A percentile compares a stretch with the other conserved stretches of the same genome.
Evolutionary conservation across 2,329 filamentous ascomycete genomes (phyloP).

Genomic region (Claviceps sp.): DNA sequence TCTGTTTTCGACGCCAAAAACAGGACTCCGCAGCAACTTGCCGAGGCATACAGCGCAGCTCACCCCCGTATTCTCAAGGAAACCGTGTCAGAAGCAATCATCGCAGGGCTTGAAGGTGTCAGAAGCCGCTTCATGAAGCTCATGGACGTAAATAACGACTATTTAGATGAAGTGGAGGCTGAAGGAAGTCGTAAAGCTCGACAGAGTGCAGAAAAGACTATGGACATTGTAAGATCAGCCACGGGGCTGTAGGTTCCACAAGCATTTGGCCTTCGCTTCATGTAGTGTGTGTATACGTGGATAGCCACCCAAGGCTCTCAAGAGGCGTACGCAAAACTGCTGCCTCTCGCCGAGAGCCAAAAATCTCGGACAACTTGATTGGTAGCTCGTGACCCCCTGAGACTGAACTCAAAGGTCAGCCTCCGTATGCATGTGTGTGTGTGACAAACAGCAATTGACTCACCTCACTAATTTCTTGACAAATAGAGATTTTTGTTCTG

Average conservation of each 20-base stretch:
- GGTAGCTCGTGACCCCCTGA: constrained; percentile 50
- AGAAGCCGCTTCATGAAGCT: constrained; percentile 42
- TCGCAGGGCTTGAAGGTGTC: constrained; percentile 37
- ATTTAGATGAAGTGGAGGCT: constrained; percentile 43
- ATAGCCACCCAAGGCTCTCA: constrained; percentile 13
- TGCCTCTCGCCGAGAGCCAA: constrained; percentile 53
- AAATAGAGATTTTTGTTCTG: constrained; percentile 48
- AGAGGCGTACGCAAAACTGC: constrained; percentile 47
- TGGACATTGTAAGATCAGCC: constrained; percentile 37
- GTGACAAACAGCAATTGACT: background rate
- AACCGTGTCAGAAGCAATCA: constrained; percentile 44
- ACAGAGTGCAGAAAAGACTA: constrained; percentile 44
- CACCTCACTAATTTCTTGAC: constrained; percentile 52
- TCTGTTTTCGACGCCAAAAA: constrained; percentile 45
- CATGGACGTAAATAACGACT: constrained; percentile 31
- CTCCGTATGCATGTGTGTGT: background rate
- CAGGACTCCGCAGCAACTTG: constrained; percentile 28
- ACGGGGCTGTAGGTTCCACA: constrained; percentile 31
- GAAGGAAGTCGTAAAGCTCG: constrained; percentile 49
- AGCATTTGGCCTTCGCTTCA: background rate
- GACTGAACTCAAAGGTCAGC: constrained; percentile 22
- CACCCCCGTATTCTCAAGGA: constrained; percentile 29
- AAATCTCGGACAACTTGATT: constrained; percentile 58
- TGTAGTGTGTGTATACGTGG: background rate
- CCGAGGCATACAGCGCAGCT: constrained; percentile 22